Conservation (phyloP, 768 basidiomycete genomes). For the Leccinum rimulosum region DNA sequence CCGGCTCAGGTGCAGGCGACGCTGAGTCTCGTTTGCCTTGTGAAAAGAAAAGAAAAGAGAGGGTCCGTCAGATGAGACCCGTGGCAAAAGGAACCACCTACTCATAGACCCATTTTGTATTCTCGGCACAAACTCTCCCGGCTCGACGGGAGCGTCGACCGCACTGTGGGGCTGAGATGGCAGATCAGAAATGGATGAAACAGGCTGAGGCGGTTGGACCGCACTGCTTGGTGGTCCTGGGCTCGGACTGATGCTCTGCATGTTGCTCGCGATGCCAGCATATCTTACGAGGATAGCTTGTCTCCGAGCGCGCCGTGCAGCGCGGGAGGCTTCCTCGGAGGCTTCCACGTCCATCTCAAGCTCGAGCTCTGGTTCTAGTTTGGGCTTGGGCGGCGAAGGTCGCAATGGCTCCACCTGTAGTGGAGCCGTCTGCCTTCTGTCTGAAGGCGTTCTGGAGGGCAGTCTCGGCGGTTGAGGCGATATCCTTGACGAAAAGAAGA, state of each 20-base stretch:
- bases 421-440: conserved; percentile 11
- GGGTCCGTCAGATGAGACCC: neutral
- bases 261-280: conserved; percentile 43
- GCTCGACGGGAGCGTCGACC: conserved; percentile 32
- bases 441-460: conserved; percentile 27
- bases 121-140: conserved; percentile 8
- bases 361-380: conserved; percentile 43
- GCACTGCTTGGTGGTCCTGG: conserved; percentile 70
- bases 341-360: conserved; percentile 51
- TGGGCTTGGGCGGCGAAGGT: conserved; percentile 14
- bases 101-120: conserved; percentile 22
- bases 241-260: conserved; percentile 49
- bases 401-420: conserved; percentile 19
- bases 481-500: conserved; percentile 43
- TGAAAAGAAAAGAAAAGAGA: neutral
- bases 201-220: conserved; percentile 65
- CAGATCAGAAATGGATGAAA: conserved; percentile 61
- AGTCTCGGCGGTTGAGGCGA: conserved; percentile 49
- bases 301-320: conserved; percentile 64
- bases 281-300: conserved; percentile 83
- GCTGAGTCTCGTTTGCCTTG: conserved; percentile 51
- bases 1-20: conserved; percentile 58
- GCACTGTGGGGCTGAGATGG: conserved; percentile 53
- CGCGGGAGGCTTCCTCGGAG: conserved; percentile 63
- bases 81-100: conserved; percentile 8